Percentiles rank a stretch among this genome's conserved stretches.
phyloP scores from a whole-genome alignment of 116 monocot species.

The Iris pallida region DNA sequence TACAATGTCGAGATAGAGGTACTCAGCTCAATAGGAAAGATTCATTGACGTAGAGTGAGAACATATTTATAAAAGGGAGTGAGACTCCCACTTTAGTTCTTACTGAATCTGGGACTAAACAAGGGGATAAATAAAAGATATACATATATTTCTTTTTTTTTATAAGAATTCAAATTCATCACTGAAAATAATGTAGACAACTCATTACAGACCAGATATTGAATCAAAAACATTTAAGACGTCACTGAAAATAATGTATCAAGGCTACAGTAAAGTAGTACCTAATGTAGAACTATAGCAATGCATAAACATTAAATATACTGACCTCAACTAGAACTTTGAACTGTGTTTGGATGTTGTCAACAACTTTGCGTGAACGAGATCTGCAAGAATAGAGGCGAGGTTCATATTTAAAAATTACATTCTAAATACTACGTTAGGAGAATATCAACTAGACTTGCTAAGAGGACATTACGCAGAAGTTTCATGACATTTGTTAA shows the following conservation, averaged over 20 bases:
- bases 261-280: not conserved
- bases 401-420: not conserved
- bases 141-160: too few relatives aligned
- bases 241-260: not conserved
- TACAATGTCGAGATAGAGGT: too few relatives aligned
- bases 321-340: slow-evolving; percentile 78
- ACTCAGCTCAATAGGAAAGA: too few relatives aligned
- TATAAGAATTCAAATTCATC: too few relatives aligned
- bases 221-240: not conserved
- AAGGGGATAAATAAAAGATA: too few relatives aligned
- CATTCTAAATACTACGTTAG: not conserved
- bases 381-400: slow-evolving; percentile 34
- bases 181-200: too few relatives aligned
- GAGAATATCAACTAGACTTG: not conserved
- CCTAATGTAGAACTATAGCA: not conserved
- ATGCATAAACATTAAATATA: not conserved
- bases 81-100: too few relatives aligned
- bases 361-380: slow-evolving; percentile 59
- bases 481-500: too few relatives aligned
- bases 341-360: slow-evolving; percentile 60
- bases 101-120: too few relatives aligned
- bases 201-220: not conserved
- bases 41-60: too few relatives aligned
- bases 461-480: not conserved
- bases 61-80: too few relatives aligned